phyloP scores from a whole-genome alignment of 768 basidiomycete species.

The Naganishia friedmannii region DNA sequence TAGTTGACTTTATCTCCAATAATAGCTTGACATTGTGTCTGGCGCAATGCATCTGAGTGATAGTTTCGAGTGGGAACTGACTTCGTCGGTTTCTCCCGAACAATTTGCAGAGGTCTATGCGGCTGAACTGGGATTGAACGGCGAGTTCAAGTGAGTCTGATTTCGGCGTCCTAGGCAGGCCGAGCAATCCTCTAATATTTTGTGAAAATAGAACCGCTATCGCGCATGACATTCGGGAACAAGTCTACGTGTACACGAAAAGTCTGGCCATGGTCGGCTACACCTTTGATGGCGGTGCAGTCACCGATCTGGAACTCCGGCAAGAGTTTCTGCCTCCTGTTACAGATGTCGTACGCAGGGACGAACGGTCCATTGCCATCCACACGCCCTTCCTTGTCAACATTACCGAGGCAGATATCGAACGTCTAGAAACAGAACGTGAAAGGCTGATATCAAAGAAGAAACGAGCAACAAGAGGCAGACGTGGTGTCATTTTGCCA shows the following conservation, averaged over 20 bases:
- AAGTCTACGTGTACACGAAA: conserved; percentile 85
- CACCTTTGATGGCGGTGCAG: conserved; percentile 69
- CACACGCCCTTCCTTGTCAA: conserved; percentile 88
- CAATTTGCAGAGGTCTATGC: conserved; percentile 84
- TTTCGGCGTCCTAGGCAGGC: background rate
- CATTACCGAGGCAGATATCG: conserved; percentile 83
- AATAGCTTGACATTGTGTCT: conserved; percentile 88
- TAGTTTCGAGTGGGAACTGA: conserved; percentile 96
- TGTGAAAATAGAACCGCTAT: conserved; percentile 73
- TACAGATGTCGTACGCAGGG: conserved; percentile 62
- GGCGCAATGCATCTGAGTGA: conserved; percentile 90
- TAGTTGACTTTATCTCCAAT: background rate
- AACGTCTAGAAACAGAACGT: conserved; percentile 81
- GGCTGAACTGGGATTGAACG: conserved; percentile 78
- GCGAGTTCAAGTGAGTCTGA: conserved; percentile 79
- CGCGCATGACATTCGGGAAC: conserved; percentile 91
- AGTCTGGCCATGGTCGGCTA: conserved; percentile 87
- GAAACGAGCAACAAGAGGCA: conserved; percentile 77
- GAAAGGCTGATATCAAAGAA: conserved; percentile 83
- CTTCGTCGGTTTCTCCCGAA: conserved; percentile 77
- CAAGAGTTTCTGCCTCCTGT: conserved; percentile 80
- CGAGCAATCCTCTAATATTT: background rate
- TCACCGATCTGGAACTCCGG: conserved; percentile 87
- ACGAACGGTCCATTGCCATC: conserved; percentile 63
- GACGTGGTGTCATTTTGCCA: conserved; percentile 68